These are phyloP conservation scores for Ascochyta pisi DNA, from an alignment of 2,329 filamentous ascomycete genomes.

Conservation along the genomic window DNA sequence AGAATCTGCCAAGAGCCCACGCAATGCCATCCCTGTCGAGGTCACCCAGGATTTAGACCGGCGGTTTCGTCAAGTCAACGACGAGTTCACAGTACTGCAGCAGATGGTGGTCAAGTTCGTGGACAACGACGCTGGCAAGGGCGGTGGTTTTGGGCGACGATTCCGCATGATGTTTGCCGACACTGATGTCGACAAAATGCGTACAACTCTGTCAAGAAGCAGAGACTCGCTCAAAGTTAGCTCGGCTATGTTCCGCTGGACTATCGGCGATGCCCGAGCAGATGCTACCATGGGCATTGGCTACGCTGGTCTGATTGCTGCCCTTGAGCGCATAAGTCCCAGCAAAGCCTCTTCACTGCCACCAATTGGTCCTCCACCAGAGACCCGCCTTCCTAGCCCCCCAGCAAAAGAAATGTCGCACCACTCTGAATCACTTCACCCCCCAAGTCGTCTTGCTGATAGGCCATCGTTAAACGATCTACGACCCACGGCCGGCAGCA, in stretches of 20 bases:
- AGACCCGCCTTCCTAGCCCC: constrained; percentile 40
- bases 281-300: constrained; percentile 70
- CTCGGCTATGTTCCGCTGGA: constrained; percentile 70
- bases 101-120: constrained; percentile 67
- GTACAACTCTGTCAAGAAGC: constrained; percentile 62
- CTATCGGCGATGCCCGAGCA: constrained; percentile 62
- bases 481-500: constrained; percentile 15
- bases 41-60: constrained; percentile 69
- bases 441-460: constrained; percentile 12
- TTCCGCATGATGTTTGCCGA: constrained; percentile 64
- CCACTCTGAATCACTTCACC: constrained; percentile 11
- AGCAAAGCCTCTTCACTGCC: constrained; percentile 33
- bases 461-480: constrained; percentile 29
- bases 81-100: constrained; percentile 69
- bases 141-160: constrained; percentile 65
- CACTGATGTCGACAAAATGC: constrained; percentile 67
- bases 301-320: constrained; percentile 70
- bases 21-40: constrained; percentile 64
- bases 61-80: constrained; percentile 67
- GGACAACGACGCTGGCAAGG: constrained; percentile 65
- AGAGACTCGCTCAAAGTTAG: constrained; percentile 69
- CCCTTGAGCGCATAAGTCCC: constrained; percentile 61
- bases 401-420: constrained; percentile 25
- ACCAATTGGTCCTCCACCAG: constrained; percentile 41
- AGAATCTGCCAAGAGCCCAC: constrained; percentile 53